Percentiles rank a stretch among this genome's conserved stretches.
Evolutionary conservation across 78 protist genomes (phyloP).

Genomic region (Dictyostelium firmibasis): DNA sequence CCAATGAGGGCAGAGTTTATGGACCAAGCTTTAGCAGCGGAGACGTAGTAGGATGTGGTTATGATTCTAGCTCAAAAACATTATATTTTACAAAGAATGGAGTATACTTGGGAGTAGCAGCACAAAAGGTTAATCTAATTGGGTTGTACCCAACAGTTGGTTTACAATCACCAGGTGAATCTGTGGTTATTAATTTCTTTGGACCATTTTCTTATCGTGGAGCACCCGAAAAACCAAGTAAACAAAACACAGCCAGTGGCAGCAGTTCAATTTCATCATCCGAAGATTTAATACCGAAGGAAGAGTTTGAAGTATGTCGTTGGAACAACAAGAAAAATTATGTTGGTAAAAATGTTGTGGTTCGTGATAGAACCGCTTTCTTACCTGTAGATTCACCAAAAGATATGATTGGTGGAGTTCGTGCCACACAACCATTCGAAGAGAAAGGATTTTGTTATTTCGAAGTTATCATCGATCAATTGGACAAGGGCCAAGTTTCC

Average conservation of each 20-base stretch:
- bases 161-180: conserved; percentile 31
- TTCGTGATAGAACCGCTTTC: background rate
- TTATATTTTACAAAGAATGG: conserved; percentile 65
- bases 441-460: conserved; percentile 37
- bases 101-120: conserved; percentile 13
- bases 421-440: conserved; percentile 47
- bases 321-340: conserved; percentile 21
- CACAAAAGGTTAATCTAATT: conserved; percentile 6
- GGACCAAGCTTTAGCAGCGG: conserved; percentile 29
- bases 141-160: conserved; percentile 58
- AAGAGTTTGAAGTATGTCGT: conserved; percentile 32
- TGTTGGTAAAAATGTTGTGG: conserved; percentile 11
- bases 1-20: background rate
- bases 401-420: conserved; percentile 32
- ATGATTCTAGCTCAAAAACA: conserved; percentile 11
- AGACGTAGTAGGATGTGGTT: conserved; percentile 67
- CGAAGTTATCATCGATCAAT: conserved; percentile 21
- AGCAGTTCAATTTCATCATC: background rate
- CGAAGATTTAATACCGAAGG: conserved; percentile 42
- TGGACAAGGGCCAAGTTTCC: conserved; percentile 30
- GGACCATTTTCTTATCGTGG: conserved; percentile 33
- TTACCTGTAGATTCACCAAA: conserved; percentile 15
- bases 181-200: conserved; percentile 28
- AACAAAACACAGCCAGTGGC: background rate
- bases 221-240: background rate